Conservation (phyloP, 108 stramenopile species). For the Cyclotella distinguenda region DNA sequence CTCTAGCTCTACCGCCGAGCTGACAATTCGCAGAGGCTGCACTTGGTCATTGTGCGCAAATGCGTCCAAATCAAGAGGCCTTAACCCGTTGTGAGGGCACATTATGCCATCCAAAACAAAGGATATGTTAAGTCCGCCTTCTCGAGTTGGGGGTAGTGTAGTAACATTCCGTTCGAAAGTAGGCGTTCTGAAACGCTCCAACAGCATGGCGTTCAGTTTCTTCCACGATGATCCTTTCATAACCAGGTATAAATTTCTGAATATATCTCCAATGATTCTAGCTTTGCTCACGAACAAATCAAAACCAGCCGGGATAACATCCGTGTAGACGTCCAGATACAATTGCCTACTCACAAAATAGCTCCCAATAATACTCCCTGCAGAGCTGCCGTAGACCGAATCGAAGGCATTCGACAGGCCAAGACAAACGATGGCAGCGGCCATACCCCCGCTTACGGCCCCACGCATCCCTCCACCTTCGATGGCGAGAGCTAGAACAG, state of each 20-base stretch:
- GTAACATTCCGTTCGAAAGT: background rate
- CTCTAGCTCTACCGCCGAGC: constrained; percentile 55
- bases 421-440: constrained; percentile 72
- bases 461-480: constrained; percentile 87
- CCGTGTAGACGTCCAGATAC: constrained; percentile 79
- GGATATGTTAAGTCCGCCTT: constrained; percentile 68
- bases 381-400: constrained; percentile 71
- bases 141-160: constrained; percentile 30
- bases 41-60: constrained; percentile 59
- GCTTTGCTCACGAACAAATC: constrained; percentile 66
- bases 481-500: constrained; percentile 76
- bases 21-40: constrained; percentile 66
- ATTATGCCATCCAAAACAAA: constrained; percentile 78
- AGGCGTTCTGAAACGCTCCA: constrained; percentile 31
- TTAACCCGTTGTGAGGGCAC: constrained; percentile 62
- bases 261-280: constrained; percentile 41
- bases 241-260: constrained; percentile 37
- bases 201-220: constrained; percentile 21
- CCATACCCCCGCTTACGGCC: constrained; percentile 78
- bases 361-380: constrained; percentile 74
- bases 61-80: constrained; percentile 75
- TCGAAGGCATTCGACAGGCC: constrained; percentile 77
- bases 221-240: constrained; percentile 23
- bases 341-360: constrained; percentile 80
- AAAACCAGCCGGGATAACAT: constrained; percentile 65